Evolutionary conservation across 106 monocot species (phyloP), one percentile per base, ranked within the genome.

Genomic region (Vanilla planifolia): DNA sequence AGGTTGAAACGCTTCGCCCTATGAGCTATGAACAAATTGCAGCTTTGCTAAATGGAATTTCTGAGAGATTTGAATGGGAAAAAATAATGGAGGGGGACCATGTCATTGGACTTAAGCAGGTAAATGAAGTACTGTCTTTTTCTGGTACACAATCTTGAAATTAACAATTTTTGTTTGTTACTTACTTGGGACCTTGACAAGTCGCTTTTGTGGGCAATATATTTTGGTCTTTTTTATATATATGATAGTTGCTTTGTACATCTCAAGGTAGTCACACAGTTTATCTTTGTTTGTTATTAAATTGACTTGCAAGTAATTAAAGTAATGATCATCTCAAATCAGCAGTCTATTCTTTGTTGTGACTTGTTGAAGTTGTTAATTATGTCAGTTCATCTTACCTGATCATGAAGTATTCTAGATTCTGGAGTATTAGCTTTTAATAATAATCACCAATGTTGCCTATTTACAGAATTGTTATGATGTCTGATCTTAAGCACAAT

Each of bases 21-120:
- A 90, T 91, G 58, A 81, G 59, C 55, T 96, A 96, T 66, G 90
- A 87, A 40, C 90, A 96, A 62, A 96, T 96, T 52, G 58, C 75
- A 48, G 78, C 84, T n/a, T 77, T 96, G 62, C 79, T 96, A 9
- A 76, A 87, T 74, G 78, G 95, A 19, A 61, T 96, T 66, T 75
- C 90, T 8, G 90, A 96, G 65, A 83, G 86, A 70, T 96, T 96
- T 84, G 86, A 78, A 56, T 96, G 95, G 95, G 95, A 91, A 61
- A 96, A 79, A 77, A 60, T 96, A 63, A 86, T 96, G 79, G 95
- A 96, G 77, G 90, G 69, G 25, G 73, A 84, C 51, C 51, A 81
- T 69, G 65, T 96, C 60, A 87, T 96, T 61, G 95, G 95, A 34
- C 84, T 96, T 25, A 86, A 90, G 48, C 86, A 96, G 95, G 95